Evolutionary conservation across 495 filamentous ascomycete genomes (phyloP).

Genomic region (Aspergillus bertholletiae): DNA sequence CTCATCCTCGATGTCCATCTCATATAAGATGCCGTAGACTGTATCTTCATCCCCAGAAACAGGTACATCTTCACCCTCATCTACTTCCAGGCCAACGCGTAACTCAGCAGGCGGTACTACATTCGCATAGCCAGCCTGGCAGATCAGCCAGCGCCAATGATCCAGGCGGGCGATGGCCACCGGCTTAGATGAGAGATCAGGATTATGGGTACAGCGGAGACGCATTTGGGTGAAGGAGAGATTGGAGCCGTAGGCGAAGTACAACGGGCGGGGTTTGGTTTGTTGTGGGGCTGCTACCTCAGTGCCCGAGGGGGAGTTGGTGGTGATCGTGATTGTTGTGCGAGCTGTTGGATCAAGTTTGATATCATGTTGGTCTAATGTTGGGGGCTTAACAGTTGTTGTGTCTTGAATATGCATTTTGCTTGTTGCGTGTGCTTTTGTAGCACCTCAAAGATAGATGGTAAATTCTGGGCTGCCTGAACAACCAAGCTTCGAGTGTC

Average conservation of each 20-base stretch:
- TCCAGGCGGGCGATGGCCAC: slow-evolving; percentile 44
- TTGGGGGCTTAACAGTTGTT: background rate
- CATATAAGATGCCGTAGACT: slow-evolving; percentile 62
- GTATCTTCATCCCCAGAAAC: slow-evolving; percentile 23
- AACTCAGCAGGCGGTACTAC: slow-evolving; percentile 42
- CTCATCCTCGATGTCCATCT: slow-evolving; percentile 41
- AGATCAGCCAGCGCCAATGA: slow-evolving; percentile 64
- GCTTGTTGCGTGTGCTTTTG: background rate
- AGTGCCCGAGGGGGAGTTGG: slow-evolving; percentile 18
- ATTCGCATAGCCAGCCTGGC: slow-evolving; percentile 66
- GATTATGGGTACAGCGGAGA: slow-evolving; percentile 53
- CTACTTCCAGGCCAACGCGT: slow-evolving; percentile 22
- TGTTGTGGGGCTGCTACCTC: slow-evolving; percentile 1
- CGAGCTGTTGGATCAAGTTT: slow-evolving; percentile 2
- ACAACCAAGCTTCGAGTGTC: too few relatives aligned
- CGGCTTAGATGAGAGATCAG: slow-evolving; percentile 46
- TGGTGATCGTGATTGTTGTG: slow-evolving; percentile 10
- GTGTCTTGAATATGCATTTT: background rate
- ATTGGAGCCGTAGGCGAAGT: slow-evolving; percentile 76
- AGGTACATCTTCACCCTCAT: slow-evolving; percentile 15
- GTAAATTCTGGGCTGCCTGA: background rate
- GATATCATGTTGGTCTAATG: background rate
- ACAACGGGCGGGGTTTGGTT: slow-evolving; percentile 34
- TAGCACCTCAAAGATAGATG: background rate
- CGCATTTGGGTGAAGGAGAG: slow-evolving; percentile 65